Percentiles rank a stretch among this genome's conserved stretches.
These are phyloP conservation scores for Pichia eremophila DNA, from an alignment of 805 yeast species.

Conservation along the genomic window DNA sequence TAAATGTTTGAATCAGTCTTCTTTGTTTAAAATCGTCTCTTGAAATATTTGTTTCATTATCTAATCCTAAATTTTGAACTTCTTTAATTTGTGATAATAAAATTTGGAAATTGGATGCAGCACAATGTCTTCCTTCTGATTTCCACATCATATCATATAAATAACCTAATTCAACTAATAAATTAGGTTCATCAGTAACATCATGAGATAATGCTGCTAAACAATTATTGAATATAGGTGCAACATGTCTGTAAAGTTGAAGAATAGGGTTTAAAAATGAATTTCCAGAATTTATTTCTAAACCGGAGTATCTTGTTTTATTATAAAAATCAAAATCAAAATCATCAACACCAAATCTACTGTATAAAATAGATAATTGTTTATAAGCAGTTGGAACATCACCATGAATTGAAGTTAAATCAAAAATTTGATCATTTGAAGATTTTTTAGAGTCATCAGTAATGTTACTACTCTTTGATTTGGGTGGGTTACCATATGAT, in stretches of 20 bases:
- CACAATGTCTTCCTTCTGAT: slow-evolving; percentile 69
- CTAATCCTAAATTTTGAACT: slow-evolving; percentile 43
- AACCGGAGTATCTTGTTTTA: slow-evolving; percentile 62
- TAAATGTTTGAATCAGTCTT: slow-evolving; percentile 42
- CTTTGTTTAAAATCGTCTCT: slow-evolving; percentile 37
- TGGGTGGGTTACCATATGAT: neutral
- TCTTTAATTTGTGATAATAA: slow-evolving; percentile 39
- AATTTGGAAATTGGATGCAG: slow-evolving; percentile 69
- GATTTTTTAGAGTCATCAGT: neutral
- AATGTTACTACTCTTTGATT: neutral
- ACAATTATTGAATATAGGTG: slow-evolving; percentile 60
- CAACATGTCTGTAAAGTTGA: slow-evolving; percentile 71
- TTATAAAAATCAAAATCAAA: slow-evolving; percentile 87
- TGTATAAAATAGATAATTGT: slow-evolving; percentile 67
- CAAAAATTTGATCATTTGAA: slow-evolving; percentile 20
- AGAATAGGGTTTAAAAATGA: slow-evolving; percentile 69
- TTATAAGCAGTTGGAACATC: slow-evolving; percentile 66
- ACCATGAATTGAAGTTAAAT: slow-evolving; percentile 26
- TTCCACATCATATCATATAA: slow-evolving; percentile 85
- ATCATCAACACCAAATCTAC: slow-evolving; percentile 87
- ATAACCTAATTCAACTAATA: slow-evolving; percentile 78
- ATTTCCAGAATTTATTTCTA: slow-evolving; percentile 81
- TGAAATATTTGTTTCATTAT: slow-evolving; percentile 39
- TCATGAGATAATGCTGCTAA: slow-evolving; percentile 47
- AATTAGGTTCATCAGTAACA: slow-evolving; percentile 35